Evolutionary conservation across 805 yeast genomes (phyloP).

Genomic region (Maudiozyma serrabonitensis): DNA sequence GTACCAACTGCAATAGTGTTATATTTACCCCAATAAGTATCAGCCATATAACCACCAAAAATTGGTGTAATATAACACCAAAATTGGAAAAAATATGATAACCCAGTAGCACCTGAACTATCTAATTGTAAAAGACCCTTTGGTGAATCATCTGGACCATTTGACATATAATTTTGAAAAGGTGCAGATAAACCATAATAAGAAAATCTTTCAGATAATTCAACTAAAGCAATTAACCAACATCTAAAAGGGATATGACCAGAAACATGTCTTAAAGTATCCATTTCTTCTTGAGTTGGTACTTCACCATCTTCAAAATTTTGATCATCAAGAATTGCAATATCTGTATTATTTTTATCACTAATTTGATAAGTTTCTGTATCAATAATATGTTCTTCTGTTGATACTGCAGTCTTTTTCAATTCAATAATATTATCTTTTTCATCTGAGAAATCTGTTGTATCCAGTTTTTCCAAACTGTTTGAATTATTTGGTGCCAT

Average conservation of each 20-base stretch:
- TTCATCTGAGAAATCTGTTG: neutral
- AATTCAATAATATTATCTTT: slow-evolving; percentile 1
- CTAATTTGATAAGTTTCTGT: slow-evolving; percentile 4
- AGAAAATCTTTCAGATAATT: slow-evolving; percentile 72
- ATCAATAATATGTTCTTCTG: slow-evolving; percentile 2
- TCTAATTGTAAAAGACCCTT: slow-evolving; percentile 53
- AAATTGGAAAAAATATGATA: slow-evolving; percentile 67
- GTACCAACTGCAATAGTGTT: slow-evolving; percentile 56
- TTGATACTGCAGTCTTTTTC: slow-evolving; percentile 1
- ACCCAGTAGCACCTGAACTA: slow-evolving; percentile 56
- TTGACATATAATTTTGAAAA: slow-evolving; percentile 71
- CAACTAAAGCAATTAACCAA: slow-evolving; percentile 54
- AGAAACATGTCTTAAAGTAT: slow-evolving; percentile 21
- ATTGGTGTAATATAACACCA: slow-evolving; percentile 79
- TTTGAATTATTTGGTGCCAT: neutral
- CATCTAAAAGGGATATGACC: slow-evolving; percentile 42
- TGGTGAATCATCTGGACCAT: slow-evolving; percentile 34
- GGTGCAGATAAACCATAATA: slow-evolving; percentile 73
- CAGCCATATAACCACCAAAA: slow-evolving; percentile 67
- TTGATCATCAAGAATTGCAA: slow-evolving; percentile 40
- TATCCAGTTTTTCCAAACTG: neutral
- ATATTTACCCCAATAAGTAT: slow-evolving; percentile 64
- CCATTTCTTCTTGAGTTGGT: slow-evolving; percentile 26
- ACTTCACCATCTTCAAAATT: slow-evolving; percentile 66
- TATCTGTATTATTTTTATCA: neutral